Conservation (phyloP, 495 filamentous ascomycete genomes). For the Trichoderma gamsii region DNA sequence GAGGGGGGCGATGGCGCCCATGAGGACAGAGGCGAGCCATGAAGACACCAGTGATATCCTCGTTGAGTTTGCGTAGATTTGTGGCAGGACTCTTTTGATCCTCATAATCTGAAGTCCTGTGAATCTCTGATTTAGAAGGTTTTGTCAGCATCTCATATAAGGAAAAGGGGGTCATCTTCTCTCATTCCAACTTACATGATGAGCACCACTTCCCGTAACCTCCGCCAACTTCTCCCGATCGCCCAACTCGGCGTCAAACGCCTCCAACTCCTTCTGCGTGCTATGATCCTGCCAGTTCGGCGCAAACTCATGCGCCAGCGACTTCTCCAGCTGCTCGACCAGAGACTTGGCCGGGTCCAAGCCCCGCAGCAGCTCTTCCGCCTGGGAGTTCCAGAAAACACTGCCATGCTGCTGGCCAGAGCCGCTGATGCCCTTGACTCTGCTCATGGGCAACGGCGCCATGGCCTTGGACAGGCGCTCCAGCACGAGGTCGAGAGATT, state of each 20-base stretch:
- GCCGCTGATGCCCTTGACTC: slow-evolving; percentile 76
- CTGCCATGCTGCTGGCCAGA: slow-evolving; percentile 97
- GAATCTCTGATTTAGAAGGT: slow-evolving; percentile 59
- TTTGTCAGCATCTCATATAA: slow-evolving; percentile 25
- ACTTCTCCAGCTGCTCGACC: slow-evolving; percentile 58
- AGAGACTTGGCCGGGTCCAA: slow-evolving; percentile 56
- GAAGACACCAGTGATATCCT: slow-evolving; percentile 92
- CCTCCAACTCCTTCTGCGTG: slow-evolving; percentile 85
- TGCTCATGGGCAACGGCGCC: slow-evolving; percentile 52
- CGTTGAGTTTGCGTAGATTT: slow-evolving; percentile 70
- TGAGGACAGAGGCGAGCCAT: slow-evolving; percentile 86
- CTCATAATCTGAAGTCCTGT: slow-evolving; percentile 95
- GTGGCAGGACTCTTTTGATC: slow-evolving; percentile 71
- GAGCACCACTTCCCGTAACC: slow-evolving; percentile 83
- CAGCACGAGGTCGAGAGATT: slow-evolving; percentile 81
- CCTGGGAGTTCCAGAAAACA: slow-evolving; percentile 76
- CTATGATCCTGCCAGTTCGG: slow-evolving; percentile 98
- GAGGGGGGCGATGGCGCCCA: slow-evolving; percentile 77
- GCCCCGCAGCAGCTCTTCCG: slow-evolving; percentile 55
- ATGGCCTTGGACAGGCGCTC: slow-evolving; percentile 64
- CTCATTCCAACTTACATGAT: slow-evolving; percentile 61
- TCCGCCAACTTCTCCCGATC: slow-evolving; percentile 60
- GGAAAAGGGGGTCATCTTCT: neutral
- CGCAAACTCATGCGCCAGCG: slow-evolving; percentile 77
- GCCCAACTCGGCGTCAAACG: slow-evolving; percentile 69